These are phyloP conservation scores for Nowakowskiella sp. DNA, from an alignment of 192 early-diverging fungal species.

Conservation along the genomic window DNA sequence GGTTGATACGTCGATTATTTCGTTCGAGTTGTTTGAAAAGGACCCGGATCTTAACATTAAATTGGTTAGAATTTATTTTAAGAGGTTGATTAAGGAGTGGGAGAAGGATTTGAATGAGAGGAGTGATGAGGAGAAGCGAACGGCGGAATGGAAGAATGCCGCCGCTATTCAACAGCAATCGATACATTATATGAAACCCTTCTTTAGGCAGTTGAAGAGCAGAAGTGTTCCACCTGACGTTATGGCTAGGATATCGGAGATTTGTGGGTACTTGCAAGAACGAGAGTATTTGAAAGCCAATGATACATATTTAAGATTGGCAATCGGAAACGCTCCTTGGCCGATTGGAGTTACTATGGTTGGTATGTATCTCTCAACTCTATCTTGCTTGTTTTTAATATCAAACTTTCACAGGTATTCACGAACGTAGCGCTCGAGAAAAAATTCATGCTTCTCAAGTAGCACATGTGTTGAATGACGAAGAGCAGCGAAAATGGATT, in stretches of 20 bases:
- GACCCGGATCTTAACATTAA: conserved; percentile 67
- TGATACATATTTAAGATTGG: conserved; percentile 85
- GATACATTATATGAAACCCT: conserved; percentile 82
- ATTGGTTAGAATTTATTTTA: conserved; percentile 77
- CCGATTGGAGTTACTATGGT: conserved; percentile 96
- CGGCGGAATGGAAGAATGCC: conserved; percentile 69
- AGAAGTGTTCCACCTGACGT: conserved; percentile 74
- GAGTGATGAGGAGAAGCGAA: conserved; percentile 72
- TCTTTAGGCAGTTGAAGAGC: conserved; percentile 76
- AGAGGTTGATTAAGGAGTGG: conserved; percentile 82
- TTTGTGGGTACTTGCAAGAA: conserved; percentile 71
- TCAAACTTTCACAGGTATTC: conserved; percentile 59
- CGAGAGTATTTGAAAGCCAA: conserved; percentile 88
- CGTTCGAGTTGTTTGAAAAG: conserved; percentile 60
- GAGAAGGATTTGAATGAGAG: conserved; percentile 63
- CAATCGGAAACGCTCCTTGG: conserved; percentile 98
- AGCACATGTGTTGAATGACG: conserved; percentile 96
- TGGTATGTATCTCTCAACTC: conserved; percentile 39
- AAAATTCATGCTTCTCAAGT: conserved; percentile 93
- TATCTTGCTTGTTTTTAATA: background rate
- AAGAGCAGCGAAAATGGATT: conserved; percentile 97
- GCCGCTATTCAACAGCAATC: conserved; percentile 78
- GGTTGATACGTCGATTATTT: conserved; percentile 68
- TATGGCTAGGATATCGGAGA: conserved; percentile 83
- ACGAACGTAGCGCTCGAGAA: conserved; percentile 92